Base-by-base conservation (phyloP, 805 yeast genomes). In the Candida tallmaniae region DNA sequence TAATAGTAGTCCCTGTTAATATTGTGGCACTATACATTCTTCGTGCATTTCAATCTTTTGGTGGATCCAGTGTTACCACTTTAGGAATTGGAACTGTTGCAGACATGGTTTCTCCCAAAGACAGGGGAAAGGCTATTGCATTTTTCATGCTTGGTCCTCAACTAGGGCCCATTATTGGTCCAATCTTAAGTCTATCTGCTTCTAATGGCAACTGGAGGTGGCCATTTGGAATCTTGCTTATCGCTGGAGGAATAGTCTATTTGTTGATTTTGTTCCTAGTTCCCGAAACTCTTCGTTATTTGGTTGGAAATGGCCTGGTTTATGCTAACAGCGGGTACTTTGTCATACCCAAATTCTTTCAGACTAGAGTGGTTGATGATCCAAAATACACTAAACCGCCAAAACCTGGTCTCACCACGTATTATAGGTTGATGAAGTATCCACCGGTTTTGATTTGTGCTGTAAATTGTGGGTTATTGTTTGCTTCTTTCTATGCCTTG, bases 401-500 rank as follows among this genome's bases (percentile, higher is more conserved):
- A 4, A 68, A 60, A 41, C 73, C 76, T 18, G 57, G 62, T 13
- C 29, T 69, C 3, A 52, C 45, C 21, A 52, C 48, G 4, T 71
- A 65, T 38, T 56, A 59, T 51, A 48, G 45, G 5, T 50, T 73
- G 31, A 18, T 73, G 3, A 56, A 51, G 27, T 65, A 59, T 32
- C 50, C 50, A n/a, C 77, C 78, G 1, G 70, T 74, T 0, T 32
- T 66, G 1, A 35, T 74, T 5, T 63, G 73, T 31, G 68, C 78
- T 0, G 27, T 73, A 5, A 64, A 68, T 23, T 65, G 75, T 3
- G 76, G 74, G 1, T 45, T 75, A 4, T 43, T 74, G n/a, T 75
- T 76, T 54, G 73, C 79, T 3, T 59, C 72, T 13, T 76, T 73
- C 44, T 76, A 76, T 41, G 78, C 70, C 1, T 59, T 75, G 40